Conservation (phyloP, 306 rosid species). For the Biancaea sappan region DNA sequence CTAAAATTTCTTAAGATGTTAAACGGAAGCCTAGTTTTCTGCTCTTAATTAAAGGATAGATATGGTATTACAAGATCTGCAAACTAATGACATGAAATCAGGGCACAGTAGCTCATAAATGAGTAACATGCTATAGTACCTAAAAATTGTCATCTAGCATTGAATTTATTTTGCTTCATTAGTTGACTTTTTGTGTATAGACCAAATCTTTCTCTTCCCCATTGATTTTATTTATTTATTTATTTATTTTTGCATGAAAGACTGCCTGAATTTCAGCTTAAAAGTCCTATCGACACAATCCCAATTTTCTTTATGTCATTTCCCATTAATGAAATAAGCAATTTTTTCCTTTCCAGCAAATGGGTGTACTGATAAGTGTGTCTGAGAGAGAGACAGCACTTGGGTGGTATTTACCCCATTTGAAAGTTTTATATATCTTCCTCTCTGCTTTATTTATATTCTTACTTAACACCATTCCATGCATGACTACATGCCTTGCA, state of each 20-base stretch:
- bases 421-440: not conserved
- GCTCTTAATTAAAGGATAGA: not conserved
- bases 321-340: not conserved
- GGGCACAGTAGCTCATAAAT: not conserved
- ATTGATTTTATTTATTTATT: too few relatives aligned
- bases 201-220: not conserved
- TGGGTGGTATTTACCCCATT: not conserved
- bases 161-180: not conserved
- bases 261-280: constrained; percentile 10
- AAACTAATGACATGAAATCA: not conserved
- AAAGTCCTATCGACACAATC: not conserved
- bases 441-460: not conserved
- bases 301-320: constrained; percentile 3
- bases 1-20: not conserved
- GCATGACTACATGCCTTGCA: not conserved
- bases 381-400: not conserved
- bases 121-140: not conserved
- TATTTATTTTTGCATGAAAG: not conserved
- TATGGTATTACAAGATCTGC: not conserved
- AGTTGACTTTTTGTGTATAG: not conserved
- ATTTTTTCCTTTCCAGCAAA: not conserved
- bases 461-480: constrained; percentile 6
- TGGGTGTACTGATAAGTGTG: not conserved
- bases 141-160: not conserved
- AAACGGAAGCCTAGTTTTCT: not conserved